phyloP scores from a whole-genome alignment of 2,329 filamentous ascomycete genomes.

The Trichoderma harzianum region DNA sequence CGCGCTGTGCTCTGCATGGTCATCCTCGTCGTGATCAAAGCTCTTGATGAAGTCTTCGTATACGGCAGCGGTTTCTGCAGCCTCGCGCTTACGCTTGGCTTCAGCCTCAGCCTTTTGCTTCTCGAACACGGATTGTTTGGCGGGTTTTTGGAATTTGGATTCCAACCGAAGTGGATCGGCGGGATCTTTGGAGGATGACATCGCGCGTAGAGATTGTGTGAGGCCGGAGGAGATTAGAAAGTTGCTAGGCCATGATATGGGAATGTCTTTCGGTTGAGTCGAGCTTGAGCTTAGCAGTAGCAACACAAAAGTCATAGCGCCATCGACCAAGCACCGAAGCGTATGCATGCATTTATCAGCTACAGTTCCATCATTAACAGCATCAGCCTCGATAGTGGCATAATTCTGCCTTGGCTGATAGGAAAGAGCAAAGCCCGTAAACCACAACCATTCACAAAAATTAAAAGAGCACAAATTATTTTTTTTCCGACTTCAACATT shows the following conservation, averaged over 20 bases:
- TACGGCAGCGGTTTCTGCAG: constrained; percentile 81
- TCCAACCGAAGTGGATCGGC: constrained; percentile 67
- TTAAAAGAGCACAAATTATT: neutral
- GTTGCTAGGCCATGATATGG: neutral
- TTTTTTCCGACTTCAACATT: neutral
- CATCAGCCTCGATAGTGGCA: neutral
- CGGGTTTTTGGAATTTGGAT: constrained; percentile 73
- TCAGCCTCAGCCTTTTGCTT: constrained; percentile 85
- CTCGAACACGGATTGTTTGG: constrained; percentile 85
- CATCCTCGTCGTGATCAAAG: constrained; percentile 61
- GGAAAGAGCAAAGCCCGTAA: neutral
- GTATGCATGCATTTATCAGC: neutral
- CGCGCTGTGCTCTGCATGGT: constrained; percentile 29
- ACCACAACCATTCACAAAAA: neutral
- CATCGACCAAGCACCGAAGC: neutral
- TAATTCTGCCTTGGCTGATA: neutral
- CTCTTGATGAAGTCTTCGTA: constrained; percentile 85
- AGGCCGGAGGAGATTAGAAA: neutral
- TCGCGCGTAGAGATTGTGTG: constrained; percentile 27
- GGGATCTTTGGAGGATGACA: constrained; percentile 49
- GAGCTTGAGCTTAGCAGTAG: neutral
- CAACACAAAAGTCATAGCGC: neutral
- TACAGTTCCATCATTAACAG: neutral
- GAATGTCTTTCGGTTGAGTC: neutral
- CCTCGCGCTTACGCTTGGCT: constrained; percentile 79